These are phyloP conservation scores for Inga leiocalycina DNA, from an alignment of 306 rosid species.

Conservation along the genomic window DNA sequence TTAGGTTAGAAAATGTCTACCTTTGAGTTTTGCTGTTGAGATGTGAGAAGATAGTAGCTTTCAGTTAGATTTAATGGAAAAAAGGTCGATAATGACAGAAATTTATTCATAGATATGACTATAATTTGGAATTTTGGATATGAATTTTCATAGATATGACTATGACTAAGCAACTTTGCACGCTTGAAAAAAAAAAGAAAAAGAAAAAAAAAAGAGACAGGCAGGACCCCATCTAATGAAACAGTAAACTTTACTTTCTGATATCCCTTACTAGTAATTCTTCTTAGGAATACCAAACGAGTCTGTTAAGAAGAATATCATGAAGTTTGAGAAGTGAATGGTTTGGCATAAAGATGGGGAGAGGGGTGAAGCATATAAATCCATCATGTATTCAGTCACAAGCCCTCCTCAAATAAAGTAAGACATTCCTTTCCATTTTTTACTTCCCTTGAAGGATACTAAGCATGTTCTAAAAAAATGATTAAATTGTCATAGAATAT, in stretches of 20 bases:
- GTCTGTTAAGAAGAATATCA: neutral
- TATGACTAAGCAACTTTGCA: neutral
- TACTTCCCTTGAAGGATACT: neutral
- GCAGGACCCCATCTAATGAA: neutral
- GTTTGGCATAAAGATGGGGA: neutral
- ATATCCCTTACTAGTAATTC: neutral
- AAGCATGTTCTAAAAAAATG: neutral
- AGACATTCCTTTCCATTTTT: neutral
- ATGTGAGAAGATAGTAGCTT: slow-evolving; percentile 27
- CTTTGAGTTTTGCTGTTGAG: slow-evolving; percentile 19
- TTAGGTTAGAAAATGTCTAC: neutral
- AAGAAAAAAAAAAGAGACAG: neutral
- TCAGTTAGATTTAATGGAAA: neutral
- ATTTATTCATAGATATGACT: neutral
- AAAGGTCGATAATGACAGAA: neutral
- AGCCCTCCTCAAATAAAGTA: neutral
- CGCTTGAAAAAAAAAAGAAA: neutral
- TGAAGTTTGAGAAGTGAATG: neutral
- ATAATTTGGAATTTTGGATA: neutral
- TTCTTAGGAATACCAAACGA: neutral
- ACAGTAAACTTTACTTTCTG: slow-evolving; percentile 6
- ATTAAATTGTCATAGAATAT: neutral
- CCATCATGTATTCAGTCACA: neutral
- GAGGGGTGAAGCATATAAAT: neutral
- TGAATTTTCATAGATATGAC: neutral